phyloP scores from a whole-genome alignment of 1,284 basidiomycete species.

The Vanrija humicola region DNA sequence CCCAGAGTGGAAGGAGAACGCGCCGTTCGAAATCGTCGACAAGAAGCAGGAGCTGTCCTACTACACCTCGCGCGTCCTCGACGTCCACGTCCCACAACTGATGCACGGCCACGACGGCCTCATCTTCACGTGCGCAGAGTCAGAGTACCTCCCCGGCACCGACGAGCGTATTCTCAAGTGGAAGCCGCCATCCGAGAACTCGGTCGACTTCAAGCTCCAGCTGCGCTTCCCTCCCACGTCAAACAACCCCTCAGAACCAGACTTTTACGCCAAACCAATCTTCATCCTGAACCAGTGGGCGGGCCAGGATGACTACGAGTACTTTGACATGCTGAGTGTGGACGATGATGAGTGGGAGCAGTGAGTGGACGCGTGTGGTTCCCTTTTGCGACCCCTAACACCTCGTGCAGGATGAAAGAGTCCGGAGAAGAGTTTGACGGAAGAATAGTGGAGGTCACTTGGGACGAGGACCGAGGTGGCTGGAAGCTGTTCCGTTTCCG shows the following conservation, averaged over 20 bases:
- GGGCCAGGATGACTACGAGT: conserved; percentile 66
- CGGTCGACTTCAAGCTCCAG: conserved; percentile 93
- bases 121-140: conserved; percentile 89
- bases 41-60: conserved; percentile 91
- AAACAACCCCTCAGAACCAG: conserved; percentile 60
- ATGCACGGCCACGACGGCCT: conserved; percentile 94
- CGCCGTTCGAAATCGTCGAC: conserved; percentile 85
- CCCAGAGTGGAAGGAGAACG: conserved; percentile 59
- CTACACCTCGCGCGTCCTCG: conserved; percentile 77
- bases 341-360: conserved; percentile 88
- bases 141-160: conserved; percentile 82
- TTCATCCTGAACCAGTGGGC: conserved; percentile 79
- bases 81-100: conserved; percentile 75
- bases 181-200: conserved; percentile 98
- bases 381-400: background rate
- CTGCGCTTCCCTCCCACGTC: conserved; percentile 76
- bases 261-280: conserved; percentile 77
- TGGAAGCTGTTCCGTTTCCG: conserved; percentile 91
- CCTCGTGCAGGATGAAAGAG: conserved; percentile 66
- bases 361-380: conserved; percentile 53
- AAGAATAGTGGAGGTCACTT: conserved; percentile 87
- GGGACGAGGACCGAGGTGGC: conserved; percentile 63
- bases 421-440: conserved; percentile 86
- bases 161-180: conserved; percentile 93
- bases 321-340: conserved; percentile 81